These are phyloP conservation scores for Termitomyces sp. DNA, from an alignment of 768 basidiomycete species.

Conservation along the genomic window DNA sequence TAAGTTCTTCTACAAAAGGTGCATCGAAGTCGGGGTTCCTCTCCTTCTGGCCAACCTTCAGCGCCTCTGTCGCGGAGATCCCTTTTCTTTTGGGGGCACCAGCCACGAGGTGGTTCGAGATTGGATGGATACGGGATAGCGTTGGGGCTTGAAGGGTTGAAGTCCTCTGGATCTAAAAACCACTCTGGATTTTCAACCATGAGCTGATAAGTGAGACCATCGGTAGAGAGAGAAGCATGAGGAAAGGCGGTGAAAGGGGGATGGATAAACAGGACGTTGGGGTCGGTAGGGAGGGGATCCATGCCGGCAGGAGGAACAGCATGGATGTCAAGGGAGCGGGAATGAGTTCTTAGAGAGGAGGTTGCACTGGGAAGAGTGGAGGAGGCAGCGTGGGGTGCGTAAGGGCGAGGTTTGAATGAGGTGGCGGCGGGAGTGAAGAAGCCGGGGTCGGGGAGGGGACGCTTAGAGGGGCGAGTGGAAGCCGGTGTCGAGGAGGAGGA, in stretches of 20 bases:
- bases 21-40: slow-evolving; percentile 76
- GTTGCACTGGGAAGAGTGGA: slow-evolving; percentile 26
- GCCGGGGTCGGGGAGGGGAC: slow-evolving; percentile 48
- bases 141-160: slow-evolving; percentile 47
- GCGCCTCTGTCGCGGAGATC: slow-evolving; percentile 66
- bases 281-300: slow-evolving; percentile 71
- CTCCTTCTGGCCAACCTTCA: slow-evolving; percentile 78
- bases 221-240: slow-evolving; percentile 53
- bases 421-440: slow-evolving; percentile 65
- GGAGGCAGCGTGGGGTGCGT: slow-evolving; percentile 40
- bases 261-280: slow-evolving; percentile 65
- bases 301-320: slow-evolving; percentile 50
- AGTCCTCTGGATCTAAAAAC: slow-evolving; percentile 75
- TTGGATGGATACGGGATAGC: slow-evolving; percentile 73
- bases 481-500: slow-evolving; percentile 22
- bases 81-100: slow-evolving; percentile 86
- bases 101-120: slow-evolving; percentile 81
- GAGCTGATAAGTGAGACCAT: slow-evolving; percentile 68
- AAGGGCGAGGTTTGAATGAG: slow-evolving; percentile 67
- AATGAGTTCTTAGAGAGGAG: slow-evolving; percentile 27
- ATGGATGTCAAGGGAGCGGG: slow-evolving; percentile 39
- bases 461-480: slow-evolving; percentile 42
- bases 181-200: slow-evolving; percentile 78
- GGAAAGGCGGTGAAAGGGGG: slow-evolving; percentile 74
- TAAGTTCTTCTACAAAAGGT: slow-evolving; percentile 85